Evolutionary conservation across 2,329 filamentous ascomycete genomes (phyloP), one percentile per base, ranked within the genome.

Genomic region (Penicillium sp.): DNA sequence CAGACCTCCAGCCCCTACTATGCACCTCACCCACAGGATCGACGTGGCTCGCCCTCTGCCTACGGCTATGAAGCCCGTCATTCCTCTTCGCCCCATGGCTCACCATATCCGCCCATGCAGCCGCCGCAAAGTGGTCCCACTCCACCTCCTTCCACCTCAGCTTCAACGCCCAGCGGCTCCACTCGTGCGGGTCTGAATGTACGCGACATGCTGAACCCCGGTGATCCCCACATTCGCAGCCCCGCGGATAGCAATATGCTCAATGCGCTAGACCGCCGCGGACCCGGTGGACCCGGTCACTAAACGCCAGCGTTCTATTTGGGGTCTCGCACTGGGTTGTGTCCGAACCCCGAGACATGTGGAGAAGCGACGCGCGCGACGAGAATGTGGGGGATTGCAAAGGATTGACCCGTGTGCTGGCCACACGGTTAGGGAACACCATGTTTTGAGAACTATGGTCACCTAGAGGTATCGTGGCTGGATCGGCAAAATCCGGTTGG

Each of bases 161-260:
- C 69, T 25, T 75, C 75, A 27, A 72, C 62, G 47, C 76, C 63
- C 50, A 68, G 61, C 52, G 67, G 65, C 59, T 72, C 59, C 53
- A 67, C 62, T 53, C 71, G 79, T 48, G 75, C 72, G 51, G 77
- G 77, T 5, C 72, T 81, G 65, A 79, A 78, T 54, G 78, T 81
- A 44, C 75, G 78, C 45, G 79, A 81, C 57, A 79, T 81, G 73
- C 67, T 81, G 31, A 78, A 77, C 47, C 76, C 77, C 1, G 69
- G 72, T 33, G 75, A 78, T 53, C 67, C 70, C 55, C 67, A 70
- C 23, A 71, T 74, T 26, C 76, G 79, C 29, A 77, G 75, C 42
- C 78, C 74, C 57, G 78, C 76, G 27, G 79, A 81, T 65, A 81
- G 77, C 59, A 77, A 80, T 55, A 81, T 81, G 79, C 73, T 81